A percentile compares a stretch with the other conserved stretches of the same genome.
Conservation (phyloP, 352 stramenopile species). For the Lagenidium giganteum region DNA sequence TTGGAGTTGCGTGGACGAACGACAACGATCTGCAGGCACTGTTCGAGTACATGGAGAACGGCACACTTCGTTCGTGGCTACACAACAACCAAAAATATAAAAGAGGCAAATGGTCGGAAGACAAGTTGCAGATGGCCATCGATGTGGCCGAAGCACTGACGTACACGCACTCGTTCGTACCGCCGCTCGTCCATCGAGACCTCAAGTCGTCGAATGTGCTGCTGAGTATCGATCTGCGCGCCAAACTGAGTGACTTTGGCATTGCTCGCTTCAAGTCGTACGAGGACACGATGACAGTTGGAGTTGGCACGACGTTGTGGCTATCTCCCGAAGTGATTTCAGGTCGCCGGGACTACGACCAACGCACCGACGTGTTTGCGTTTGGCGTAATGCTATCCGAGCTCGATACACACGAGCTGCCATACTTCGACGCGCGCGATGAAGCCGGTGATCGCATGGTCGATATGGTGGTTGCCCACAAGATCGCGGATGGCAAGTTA, state of each 20-base stretch:
- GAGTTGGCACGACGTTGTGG: slow-evolving; percentile 35
- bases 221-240: slow-evolving; percentile 16
- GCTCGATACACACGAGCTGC: slow-evolving; percentile 62
- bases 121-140: slow-evolving; percentile 40
- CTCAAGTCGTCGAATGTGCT: slow-evolving; percentile 28
- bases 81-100: not conserved
- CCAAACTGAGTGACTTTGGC: slow-evolving; percentile 29
- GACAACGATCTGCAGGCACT: not conserved
- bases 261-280: slow-evolving; percentile 10
- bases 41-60: slow-evolving; percentile 1
- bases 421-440: slow-evolving; percentile 41
- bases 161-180: slow-evolving; percentile 27
- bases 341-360: slow-evolving; percentile 29
- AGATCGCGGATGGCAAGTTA: slow-evolving; percentile 13
- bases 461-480: slow-evolving; percentile 13
- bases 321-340: slow-evolving; percentile 62
- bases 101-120: slow-evolving; percentile 6
- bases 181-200: slow-evolving; percentile 24
- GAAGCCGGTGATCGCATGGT: slow-evolving; percentile 9
- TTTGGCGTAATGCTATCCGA: slow-evolving; percentile 70
- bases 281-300: slow-evolving; percentile 22
- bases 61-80: slow-evolving; percentile 11
- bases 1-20: not conserved
- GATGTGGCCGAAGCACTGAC: slow-evolving; percentile 20
- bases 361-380: slow-evolving; percentile 62